Base-by-base conservation (phyloP, 2,329 filamentous ascomycete genomes). In the Purpureocillium takamizusanense region DNA sequence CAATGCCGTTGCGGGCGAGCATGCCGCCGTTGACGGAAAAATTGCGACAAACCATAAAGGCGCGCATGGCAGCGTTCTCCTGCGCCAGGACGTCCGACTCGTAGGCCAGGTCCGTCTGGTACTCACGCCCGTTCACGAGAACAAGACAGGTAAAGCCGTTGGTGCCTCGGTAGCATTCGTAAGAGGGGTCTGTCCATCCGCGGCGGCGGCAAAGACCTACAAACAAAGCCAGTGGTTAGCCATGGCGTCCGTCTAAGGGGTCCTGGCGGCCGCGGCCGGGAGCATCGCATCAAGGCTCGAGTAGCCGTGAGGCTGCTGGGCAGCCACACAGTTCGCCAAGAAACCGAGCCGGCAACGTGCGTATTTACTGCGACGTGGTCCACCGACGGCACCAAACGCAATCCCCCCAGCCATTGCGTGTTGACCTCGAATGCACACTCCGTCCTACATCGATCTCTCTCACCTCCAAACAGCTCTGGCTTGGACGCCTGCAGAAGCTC, bases 11-110 rank as follows among this genome's bases (percentile, higher is more conserved):
- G 47, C 77, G 74, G 45, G 77, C 78, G 46, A 81, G 69, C 87
- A 94, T 95, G 58, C 90, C 90, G 53, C 94, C 88, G 59, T 95
- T 95, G 61, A 94, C 86, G 40, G 87, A 94, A 66, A 95, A 95
- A 72, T 95, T 95, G 47, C 88, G 83, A 71, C 90, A 95, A 50
- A 95, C 92, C 78, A 95, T 90, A 65, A 95, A 97, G 41, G 90
- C 90, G 45, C 88, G 84, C 77, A 94, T 94, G 43, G 90, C 90
- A 18, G 90, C 90, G 53, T 90, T 92, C 62, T 97, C 89, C 56
- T 88, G 86, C 34, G 90, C 90, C 48, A 94, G 72, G 35, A 76
- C 70, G 58, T 90, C 85, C 45, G 83, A 85, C 58, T 85, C 80
- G 66, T 92, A 94, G 46, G 82, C 76, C 29, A 84, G 75, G 60